Conservation (phyloP, 169 alveolate species). For the Plasmodium yoelii region DNA sequence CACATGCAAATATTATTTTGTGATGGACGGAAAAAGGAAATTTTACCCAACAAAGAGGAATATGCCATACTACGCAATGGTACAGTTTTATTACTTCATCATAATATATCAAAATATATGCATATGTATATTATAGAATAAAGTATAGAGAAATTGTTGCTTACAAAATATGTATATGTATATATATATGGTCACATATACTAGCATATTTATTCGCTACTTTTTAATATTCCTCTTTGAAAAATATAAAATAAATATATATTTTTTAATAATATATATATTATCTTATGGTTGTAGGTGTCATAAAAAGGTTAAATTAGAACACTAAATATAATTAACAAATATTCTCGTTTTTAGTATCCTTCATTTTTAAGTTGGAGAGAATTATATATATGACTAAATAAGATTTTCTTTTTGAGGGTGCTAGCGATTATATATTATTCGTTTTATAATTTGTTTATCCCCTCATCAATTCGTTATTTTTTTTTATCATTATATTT, state of each 20-base stretch:
- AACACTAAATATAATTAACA: not conserved
- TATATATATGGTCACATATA: not conserved
- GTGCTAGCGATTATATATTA: no score
- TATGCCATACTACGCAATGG: conserved; percentile 64
- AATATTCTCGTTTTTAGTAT: not conserved
- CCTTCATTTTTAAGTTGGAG: not conserved
- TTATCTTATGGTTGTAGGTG: conserved; percentile 22
- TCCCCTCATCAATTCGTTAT: no score
- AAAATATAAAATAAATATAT: not conserved
- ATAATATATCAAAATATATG: no score
- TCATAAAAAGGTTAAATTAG: conserved; percentile 46
- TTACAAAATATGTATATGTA: not conserved
- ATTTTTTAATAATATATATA: not conserved
- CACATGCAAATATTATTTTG: conserved; percentile 68
- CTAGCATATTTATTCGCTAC: not conserved
- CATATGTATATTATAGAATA: no score
- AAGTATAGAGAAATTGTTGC: no score
- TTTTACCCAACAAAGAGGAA: conserved; percentile 71
- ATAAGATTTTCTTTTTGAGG: no score
- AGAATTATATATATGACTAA: not conserved
- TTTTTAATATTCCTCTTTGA: not conserved
- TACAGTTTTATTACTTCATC: not conserved
- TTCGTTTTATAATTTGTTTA: no score
- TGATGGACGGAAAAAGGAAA: conserved; percentile 73
- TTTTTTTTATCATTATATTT: no score